Percentiles rank a stretch among this genome's conserved stretches.
Conservation (phyloP, 2,329 filamentous ascomycete species). For the Arthrobotrys musiformis region DNA sequence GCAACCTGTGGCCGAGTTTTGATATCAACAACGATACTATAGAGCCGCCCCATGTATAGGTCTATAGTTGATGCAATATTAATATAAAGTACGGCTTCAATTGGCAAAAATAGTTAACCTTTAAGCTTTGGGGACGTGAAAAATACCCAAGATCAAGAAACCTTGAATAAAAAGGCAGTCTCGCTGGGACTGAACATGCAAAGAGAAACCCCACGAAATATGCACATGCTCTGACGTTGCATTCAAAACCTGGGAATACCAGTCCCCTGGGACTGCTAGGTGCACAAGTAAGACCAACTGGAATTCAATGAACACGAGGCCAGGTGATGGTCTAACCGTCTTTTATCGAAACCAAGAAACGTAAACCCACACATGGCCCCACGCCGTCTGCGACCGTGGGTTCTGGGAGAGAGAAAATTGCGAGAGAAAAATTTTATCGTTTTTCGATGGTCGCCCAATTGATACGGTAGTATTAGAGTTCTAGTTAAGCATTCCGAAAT, state of each 20-base stretch:
- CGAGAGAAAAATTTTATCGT: not conserved
- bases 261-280: conserved; percentile 18
- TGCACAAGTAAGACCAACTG: conserved; percentile 15
- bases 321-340: conserved; percentile 46
- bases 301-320: conserved; percentile 30
- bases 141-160: no score
- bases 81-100: conserved; percentile 30
- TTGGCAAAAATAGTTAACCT: conserved; percentile 25
- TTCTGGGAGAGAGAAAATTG: conserved; percentile 1
- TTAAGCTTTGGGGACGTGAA: not conserved
- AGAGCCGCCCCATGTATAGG: conserved; percentile 25
- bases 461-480: not conserved
- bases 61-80: conserved; percentile 17
- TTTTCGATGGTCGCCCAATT: not conserved
- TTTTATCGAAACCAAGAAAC: conserved; percentile 12
- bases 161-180: not conserved
- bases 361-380: conserved; percentile 6
- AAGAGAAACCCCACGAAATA: conserved; percentile 27
- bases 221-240: conserved; percentile 37
- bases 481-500: not conserved
- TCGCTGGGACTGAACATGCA: conserved; percentile 17
- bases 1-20: conserved; percentile 22
- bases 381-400: conserved; percentile 12
- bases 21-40: conserved; percentile 28
- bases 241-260: conserved; percentile 38